Percentiles rank a stretch among this genome's conserved stretches.
Conservation (phyloP, 805 yeast genomes). For the Cyberlindnera misumaiensis region DNA sequence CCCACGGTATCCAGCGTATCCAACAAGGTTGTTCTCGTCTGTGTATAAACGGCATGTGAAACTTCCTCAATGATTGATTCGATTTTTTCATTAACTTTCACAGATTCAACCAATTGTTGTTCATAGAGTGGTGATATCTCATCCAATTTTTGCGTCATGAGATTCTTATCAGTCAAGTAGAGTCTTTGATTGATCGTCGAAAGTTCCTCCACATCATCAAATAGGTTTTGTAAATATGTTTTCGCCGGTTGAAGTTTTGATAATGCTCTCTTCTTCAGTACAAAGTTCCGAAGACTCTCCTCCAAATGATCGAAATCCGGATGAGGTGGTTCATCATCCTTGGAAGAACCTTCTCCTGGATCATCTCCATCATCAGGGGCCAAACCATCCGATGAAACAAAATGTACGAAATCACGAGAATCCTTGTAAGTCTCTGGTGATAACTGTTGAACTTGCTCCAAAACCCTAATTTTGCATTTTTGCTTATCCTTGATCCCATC, state of each 20-base stretch:
- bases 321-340: constrained; percentile 22
- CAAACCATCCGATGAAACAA: constrained; percentile 62
- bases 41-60: constrained; percentile 51
- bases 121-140: constrained; percentile 61
- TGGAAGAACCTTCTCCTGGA: constrained; percentile 27
- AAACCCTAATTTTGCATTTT: constrained; percentile 66
- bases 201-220: constrained; percentile 55
- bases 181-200: constrained; percentile 57
- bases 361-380: constrained; percentile 30
- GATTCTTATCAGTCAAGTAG: constrained; percentile 42
- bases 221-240: constrained; percentile 67
- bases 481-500: constrained; percentile 80
- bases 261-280: constrained; percentile 79
- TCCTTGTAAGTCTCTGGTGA: constrained; percentile 91
- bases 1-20: constrained; percentile 46
- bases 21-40: constrained; percentile 47
- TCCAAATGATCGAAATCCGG: constrained; percentile 82
- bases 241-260: constrained; percentile 92
- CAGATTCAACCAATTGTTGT: constrained; percentile 42
- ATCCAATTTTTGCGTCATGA: constrained; percentile 42
- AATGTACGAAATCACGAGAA: constrained; percentile 87
- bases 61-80: constrained; percentile 58
- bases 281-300: constrained; percentile 75
- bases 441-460: constrained; percentile 77
- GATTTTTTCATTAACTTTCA: constrained; percentile 48